phyloP scores from a whole-genome alignment of 257 asterid species.

The Orobanche coerulescens region DNA sequence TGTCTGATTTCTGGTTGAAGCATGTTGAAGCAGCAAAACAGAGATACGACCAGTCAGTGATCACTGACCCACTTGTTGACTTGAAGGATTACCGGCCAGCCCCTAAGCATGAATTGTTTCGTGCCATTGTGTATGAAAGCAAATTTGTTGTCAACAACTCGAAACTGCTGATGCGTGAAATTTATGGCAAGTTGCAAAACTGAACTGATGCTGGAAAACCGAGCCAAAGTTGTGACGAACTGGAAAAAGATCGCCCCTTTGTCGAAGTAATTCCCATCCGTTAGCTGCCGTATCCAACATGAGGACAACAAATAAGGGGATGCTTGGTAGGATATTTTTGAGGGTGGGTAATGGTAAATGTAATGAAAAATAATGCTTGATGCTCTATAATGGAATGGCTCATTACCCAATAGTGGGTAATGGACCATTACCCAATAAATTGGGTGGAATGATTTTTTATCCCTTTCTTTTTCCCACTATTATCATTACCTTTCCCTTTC shows the following conservation, averaged over 20 bases:
- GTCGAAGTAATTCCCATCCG: no score
- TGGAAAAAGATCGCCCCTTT: conserved; percentile 7
- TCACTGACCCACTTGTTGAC: conserved; percentile 49
- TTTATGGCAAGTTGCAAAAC: conserved; percentile 36
- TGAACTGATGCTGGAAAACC: conserved; percentile 19
- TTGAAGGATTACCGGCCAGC: conserved; percentile 43
- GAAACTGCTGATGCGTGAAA: conserved; percentile 45
- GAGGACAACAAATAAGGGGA: no score
- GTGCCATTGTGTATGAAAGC: conserved; percentile 42
- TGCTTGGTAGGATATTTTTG: no score
- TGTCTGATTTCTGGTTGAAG: conserved; percentile 93
- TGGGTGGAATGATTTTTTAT: no score
- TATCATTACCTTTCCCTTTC: no score
- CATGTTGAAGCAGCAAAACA: conserved; percentile 81
- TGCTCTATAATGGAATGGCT: no score
- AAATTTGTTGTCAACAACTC: conserved; percentile 46
- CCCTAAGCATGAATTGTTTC: conserved; percentile 48
- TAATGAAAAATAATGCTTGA: no score
- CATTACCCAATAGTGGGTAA: no score
- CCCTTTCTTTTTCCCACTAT: no score
- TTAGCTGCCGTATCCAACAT: no score
- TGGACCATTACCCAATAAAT: no score
- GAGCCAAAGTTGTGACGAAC: background rate
- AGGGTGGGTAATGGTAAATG: no score
- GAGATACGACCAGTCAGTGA: conserved; percentile 29